Evolutionary conservation across 108 stramenopile species (phyloP).

Genomic region (Chaetoceros muelleri): DNA sequence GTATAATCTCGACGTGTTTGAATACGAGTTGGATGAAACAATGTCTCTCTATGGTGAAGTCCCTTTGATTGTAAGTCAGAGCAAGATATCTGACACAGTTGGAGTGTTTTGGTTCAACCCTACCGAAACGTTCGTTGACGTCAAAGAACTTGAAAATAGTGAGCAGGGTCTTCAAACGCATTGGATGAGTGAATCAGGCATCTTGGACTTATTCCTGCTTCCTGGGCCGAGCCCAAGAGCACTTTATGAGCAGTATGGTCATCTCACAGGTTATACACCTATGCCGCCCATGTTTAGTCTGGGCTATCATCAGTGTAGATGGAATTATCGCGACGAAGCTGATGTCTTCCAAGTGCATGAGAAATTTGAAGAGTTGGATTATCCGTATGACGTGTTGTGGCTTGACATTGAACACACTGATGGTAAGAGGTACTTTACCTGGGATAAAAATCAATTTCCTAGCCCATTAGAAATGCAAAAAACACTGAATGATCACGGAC

Average conservation of each 20-base stretch:
- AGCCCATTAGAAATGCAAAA: slow-evolving; percentile 90
- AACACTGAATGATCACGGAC: slow-evolving; percentile 76
- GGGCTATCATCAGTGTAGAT: slow-evolving; percentile 99
- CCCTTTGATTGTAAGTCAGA: slow-evolving; percentile 80
- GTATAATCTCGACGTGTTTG: slow-evolving; percentile 99
- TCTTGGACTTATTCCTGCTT: slow-evolving; percentile 82
- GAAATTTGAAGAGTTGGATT: slow-evolving; percentile 92
- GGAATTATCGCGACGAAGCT: slow-evolving; percentile 98
- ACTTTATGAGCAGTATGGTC: slow-evolving; percentile 83
- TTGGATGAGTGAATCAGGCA: slow-evolving; percentile 92
- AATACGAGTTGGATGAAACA: slow-evolving; percentile 96
- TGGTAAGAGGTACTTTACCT: slow-evolving; percentile 99
- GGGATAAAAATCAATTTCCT: slow-evolving; percentile 93
- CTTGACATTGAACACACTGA: slow-evolving; percentile 99
- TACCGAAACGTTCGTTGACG: slow-evolving; percentile 96
- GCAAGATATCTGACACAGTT: slow-evolving; percentile 48
- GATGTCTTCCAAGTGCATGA: slow-evolving; percentile 89
- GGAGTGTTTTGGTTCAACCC: slow-evolving; percentile 98
- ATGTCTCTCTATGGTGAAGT: slow-evolving; percentile 98
- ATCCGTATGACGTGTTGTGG: slow-evolving; percentile 99
- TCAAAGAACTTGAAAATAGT: slow-evolving; percentile 25
- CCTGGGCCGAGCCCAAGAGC: slow-evolving; percentile 62
- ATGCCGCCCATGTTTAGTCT: slow-evolving; percentile 95
- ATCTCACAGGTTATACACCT: slow-evolving; percentile 73
- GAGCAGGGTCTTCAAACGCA: slow-evolving; percentile 50